Percentiles rank a stretch among this genome's conserved stretches.
These are phyloP conservation scores for Tolypocladium nubicola DNA, from an alignment of 2,329 filamentous ascomycete genomes.

Conservation along the genomic window DNA sequence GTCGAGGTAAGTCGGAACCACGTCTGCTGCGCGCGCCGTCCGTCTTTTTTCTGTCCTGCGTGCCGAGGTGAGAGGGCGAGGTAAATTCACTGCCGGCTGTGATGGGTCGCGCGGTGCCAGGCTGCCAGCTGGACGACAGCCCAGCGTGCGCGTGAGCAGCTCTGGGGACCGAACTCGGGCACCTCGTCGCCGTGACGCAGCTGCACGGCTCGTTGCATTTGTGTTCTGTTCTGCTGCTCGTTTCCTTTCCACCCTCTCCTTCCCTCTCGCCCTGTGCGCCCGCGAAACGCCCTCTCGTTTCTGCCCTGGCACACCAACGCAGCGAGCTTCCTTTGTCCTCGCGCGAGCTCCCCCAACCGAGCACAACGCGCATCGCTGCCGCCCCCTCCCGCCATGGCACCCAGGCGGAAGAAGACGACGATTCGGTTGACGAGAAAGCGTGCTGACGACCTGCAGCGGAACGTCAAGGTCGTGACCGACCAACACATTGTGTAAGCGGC, in stretches of 20 bases:
- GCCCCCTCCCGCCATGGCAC: not conserved
- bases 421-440: slow-evolving; percentile 1
- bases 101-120: not conserved
- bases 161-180: not conserved
- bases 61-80: not conserved
- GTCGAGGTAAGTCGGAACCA: slow-evolving; percentile 21
- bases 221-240: not conserved
- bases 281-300: not conserved
- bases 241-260: not conserved
- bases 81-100: not conserved
- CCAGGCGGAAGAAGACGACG: not conserved
- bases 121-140: not conserved
- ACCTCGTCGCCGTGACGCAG: not conserved
- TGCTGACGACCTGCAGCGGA: slow-evolving; percentile 53
- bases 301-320: not conserved
- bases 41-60: not conserved
- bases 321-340: slow-evolving; percentile 1
- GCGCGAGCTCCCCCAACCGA: slow-evolving; percentile 1
- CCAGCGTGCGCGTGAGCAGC: not conserved
- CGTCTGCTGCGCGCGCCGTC: not conserved
- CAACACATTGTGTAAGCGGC: slow-evolving; percentile 71
- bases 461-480: slow-evolving; percentile 86
- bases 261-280: not conserved
- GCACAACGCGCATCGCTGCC: not conserved
- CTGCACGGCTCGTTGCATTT: not conserved